Evolutionary conservation across 2,329 filamentous ascomycete genomes (phyloP).

Genomic region (Cladophialophora chaetospira): DNA sequence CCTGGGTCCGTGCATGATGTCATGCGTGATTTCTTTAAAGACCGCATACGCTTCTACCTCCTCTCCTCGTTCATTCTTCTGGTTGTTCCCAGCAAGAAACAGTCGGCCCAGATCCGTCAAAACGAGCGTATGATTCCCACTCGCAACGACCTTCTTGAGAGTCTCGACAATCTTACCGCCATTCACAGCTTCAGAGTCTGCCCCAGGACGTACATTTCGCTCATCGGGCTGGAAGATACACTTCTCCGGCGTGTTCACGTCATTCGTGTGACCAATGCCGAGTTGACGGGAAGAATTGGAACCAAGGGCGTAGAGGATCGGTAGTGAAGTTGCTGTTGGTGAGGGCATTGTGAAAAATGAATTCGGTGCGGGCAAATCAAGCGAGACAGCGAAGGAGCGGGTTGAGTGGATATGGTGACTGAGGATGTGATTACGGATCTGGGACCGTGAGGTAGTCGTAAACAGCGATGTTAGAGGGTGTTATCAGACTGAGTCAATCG

Average conservation of each 20-base stretch:
- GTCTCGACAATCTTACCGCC: too few relatives aligned
- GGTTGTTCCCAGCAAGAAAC: constrained; percentile 61
- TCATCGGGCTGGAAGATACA: constrained; percentile 55
- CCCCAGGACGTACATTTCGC: neutral
- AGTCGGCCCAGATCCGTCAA: constrained; percentile 62
- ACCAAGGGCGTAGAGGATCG: constrained; percentile 69
- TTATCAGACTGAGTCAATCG: too few relatives aligned
- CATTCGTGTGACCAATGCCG: constrained; percentile 69
- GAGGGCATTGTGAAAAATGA: too few relatives aligned
- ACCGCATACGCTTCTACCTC: neutral
- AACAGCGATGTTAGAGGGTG: too few relatives aligned
- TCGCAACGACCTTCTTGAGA: constrained; percentile 55
- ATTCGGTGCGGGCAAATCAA: too few relatives aligned
- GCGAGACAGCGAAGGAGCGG: too few relatives aligned
- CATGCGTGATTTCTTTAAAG: constrained; percentile 11
- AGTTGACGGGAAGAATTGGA: constrained; percentile 78
- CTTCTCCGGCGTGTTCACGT: constrained; percentile 66
- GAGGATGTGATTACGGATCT: too few relatives aligned
- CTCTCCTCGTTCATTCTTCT: neutral
- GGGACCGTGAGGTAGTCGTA: too few relatives aligned
- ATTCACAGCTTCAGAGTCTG: too few relatives aligned
- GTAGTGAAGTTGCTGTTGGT: too few relatives aligned
- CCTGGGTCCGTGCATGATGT: neutral
- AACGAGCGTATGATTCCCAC: constrained; percentile 85
- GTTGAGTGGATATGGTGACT: too few relatives aligned